phyloP scores from a whole-genome alignment of 192 early-diverging fungal species.

The Diversispora epigaea region DNA sequence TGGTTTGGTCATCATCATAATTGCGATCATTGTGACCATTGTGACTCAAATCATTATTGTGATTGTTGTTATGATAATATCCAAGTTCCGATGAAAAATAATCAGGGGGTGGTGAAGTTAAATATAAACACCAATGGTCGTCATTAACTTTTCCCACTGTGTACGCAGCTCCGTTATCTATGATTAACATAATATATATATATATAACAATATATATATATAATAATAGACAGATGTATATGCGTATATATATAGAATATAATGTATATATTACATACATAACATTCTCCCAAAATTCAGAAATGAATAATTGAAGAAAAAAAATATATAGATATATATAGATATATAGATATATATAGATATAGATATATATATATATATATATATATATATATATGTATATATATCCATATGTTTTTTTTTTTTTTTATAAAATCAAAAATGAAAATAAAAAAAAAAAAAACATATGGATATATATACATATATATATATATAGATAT shows the following conservation, averaged over 20 bases:
- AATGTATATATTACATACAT: too few species aligned
- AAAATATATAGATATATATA: neutral
- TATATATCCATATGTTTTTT: too few species aligned
- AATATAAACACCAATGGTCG: conserved; percentile 96
- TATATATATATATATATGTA: too few species aligned
- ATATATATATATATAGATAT: too few species aligned
- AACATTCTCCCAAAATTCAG: neutral
- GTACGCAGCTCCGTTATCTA: conserved; percentile 77
- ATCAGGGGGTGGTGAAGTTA: conserved; percentile 68
- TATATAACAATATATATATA: too few species aligned
- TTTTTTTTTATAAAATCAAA: too few species aligned
- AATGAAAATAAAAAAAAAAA: neutral
- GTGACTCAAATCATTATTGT: conserved; percentile 28
- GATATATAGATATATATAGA: neutral
- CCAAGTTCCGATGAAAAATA: conserved; percentile 37
- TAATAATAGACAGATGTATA: too few species aligned
- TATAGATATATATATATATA: too few species aligned
- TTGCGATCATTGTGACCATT: conserved; percentile 32
- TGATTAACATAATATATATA: neutral
- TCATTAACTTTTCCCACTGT: conserved; percentile 90
- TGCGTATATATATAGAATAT: too few species aligned
- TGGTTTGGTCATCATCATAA: conserved; percentile 70
- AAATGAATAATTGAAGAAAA: neutral
- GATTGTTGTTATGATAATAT: neutral
- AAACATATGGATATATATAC: neutral